Conservation (phyloP, 2,329 filamentous ascomycete genomes). For the Pseudogymnoascus sp. region DNA sequence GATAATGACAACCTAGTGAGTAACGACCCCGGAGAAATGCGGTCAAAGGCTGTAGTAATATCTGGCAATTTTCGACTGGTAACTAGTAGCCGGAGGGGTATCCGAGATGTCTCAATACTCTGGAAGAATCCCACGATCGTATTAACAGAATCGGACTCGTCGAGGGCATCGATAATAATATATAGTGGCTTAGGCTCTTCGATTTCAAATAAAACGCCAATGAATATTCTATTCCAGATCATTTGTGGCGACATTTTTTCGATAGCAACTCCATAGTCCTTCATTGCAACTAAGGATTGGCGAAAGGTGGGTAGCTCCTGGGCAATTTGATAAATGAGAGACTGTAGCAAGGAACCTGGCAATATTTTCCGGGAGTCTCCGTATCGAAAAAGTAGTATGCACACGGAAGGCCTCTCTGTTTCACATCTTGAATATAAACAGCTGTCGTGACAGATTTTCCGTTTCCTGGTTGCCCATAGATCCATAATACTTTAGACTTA, state of each 20-base stretch:
- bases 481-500: slow-evolving; percentile 22
- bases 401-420: slow-evolving; percentile 12
- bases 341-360: slow-evolving; percentile 18
- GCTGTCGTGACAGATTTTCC: slow-evolving; percentile 29
- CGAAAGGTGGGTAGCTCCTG: slow-evolving; percentile 12
- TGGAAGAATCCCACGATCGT: neutral
- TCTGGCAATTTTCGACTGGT: slow-evolving; percentile 4
- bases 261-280: neutral
- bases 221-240: slow-evolving; percentile 17
- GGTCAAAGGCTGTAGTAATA: slow-evolving; percentile 3
- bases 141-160: slow-evolving; percentile 12
- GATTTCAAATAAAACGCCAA: slow-evolving; percentile 12
- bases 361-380: slow-evolving; percentile 23
- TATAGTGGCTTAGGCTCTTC: slow-evolving; percentile 11
- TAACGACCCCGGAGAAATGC: neutral
- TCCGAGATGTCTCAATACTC: slow-evolving; percentile 1
- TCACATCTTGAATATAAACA: slow-evolving; percentile 22
- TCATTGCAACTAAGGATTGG: neutral
- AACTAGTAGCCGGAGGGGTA: neutral
- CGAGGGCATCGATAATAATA: slow-evolving; percentile 17
- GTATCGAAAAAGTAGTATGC: slow-evolving; percentile 27
- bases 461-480: slow-evolving; percentile 21
- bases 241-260: slow-evolving; percentile 12
- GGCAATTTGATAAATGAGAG: slow-evolving; percentile 25
- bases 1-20: neutral